A percentile compares a stretch with the other conserved stretches of the same genome.
phyloP scores from a whole-genome alignment of 805 yeast genomes.

The Alloascoidea hylecoeti region DNA sequence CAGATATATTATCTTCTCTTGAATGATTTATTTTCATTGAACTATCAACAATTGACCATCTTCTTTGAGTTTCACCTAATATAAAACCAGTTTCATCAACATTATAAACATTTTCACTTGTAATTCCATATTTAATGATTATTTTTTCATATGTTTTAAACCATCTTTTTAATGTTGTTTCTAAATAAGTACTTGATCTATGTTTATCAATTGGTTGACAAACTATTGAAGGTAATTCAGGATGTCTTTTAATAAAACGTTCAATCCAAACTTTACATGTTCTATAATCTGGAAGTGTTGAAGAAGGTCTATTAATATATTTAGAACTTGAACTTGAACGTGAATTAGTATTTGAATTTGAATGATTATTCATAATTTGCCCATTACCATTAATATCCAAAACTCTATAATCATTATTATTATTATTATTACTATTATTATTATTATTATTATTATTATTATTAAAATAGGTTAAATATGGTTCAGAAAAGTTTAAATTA shows the following conservation, averaged over 20 bases:
- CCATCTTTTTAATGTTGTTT: not conserved
- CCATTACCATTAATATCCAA: not conserved
- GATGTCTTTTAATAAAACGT: not conserved
- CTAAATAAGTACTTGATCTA: not conserved
- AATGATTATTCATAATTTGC: no score
- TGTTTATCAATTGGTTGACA: slow-evolving; percentile 1
- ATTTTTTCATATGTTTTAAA: not conserved
- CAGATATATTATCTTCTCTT: not conserved
- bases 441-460: no score
- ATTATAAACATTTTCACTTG: not conserved
- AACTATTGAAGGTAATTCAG: not conserved
- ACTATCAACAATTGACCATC: not conserved
- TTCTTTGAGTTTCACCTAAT: not conserved
- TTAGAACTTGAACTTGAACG: not conserved
- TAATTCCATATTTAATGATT: not conserved
- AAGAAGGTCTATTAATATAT: not conserved
- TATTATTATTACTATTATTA: no score
- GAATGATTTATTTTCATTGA: not conserved
- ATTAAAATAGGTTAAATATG: no score
- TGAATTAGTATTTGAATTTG: not conserved
- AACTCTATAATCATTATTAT: no score
- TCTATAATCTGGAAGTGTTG: not conserved
- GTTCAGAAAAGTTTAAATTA: no score
- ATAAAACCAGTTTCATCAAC: not conserved
- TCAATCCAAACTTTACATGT: slow-evolving; percentile 1